Evolutionary conservation across 2,329 filamentous ascomycete genomes (phyloP).

Genomic region (Coniochaeta sp.): DNA sequence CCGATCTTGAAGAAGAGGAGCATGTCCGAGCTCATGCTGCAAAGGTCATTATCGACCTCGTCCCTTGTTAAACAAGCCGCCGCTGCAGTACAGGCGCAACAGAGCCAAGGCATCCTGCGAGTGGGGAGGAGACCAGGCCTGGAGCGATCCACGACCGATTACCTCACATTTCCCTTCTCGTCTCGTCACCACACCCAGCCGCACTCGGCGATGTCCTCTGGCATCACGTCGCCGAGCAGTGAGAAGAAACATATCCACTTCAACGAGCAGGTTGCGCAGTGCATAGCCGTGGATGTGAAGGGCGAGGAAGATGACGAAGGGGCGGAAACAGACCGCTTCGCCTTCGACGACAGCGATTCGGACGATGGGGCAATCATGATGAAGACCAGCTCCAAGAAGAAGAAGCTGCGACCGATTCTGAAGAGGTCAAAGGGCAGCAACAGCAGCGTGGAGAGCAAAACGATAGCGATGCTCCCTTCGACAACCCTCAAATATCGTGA

Average conservation of each 20-base stretch:
- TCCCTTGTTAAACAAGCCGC: slow-evolving; percentile 86
- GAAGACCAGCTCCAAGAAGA: slow-evolving; percentile 50
- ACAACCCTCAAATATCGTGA: slow-evolving; percentile 81
- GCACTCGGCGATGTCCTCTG: slow-evolving; percentile 64
- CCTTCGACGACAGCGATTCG: slow-evolving; percentile 51
- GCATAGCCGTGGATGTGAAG: slow-evolving; percentile 86
- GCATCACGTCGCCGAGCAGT: slow-evolving; percentile 52
- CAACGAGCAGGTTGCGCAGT: slow-evolving; percentile 91
- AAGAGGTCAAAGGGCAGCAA: slow-evolving; percentile 33
- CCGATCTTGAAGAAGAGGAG: slow-evolving; percentile 94
- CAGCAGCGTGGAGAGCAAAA: slow-evolving; percentile 60
- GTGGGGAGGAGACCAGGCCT: slow-evolving; percentile 44
- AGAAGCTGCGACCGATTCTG: slow-evolving; percentile 46
- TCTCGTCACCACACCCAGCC: slow-evolving; percentile 55
- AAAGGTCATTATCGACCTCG: slow-evolving; percentile 78
- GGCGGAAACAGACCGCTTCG: slow-evolving; percentile 25
- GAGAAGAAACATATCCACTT: slow-evolving; percentile 89
- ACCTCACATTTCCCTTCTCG: slow-evolving; percentile 56
- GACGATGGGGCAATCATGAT: slow-evolving; percentile 79
- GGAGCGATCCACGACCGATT: slow-evolving; percentile 60
- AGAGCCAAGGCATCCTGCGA: slow-evolving; percentile 43
- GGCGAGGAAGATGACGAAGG: slow-evolving; percentile 63
- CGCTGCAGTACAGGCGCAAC: slow-evolving; percentile 76
- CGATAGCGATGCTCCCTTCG: slow-evolving; percentile 78
- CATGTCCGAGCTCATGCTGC: slow-evolving; percentile 92